Base-by-base conservation (phyloP, 2,329 filamentous ascomycete species). In the Hypoxylon sp. region DNA sequence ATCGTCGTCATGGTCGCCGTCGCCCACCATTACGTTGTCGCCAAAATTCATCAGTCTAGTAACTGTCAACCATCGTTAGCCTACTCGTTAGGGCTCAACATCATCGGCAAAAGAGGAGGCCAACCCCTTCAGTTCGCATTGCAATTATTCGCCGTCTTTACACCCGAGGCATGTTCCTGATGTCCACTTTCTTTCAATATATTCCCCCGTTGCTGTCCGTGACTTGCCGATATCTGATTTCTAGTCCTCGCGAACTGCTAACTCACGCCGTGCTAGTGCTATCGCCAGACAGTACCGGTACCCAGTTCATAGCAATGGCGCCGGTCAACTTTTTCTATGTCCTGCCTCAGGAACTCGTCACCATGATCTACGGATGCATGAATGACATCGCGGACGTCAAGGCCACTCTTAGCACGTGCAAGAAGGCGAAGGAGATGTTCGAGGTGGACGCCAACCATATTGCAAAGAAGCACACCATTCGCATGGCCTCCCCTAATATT, bases 341-440 rank as follows among this genome's bases (percentile, higher is more conserved):
- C 11, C 1, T 58, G 1, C 44, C 44, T 1, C 2, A 7, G 1
- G 55, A 58, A 15, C 2, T 50, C 8, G 32, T 37, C 7, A 6
- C 27, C 55, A 58, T 19, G 55, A 58, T 58, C 27, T 50, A 50
- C 31, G 21, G 24, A 2, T 19, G 1, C 29, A 50, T 50, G 44
- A 11, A 27, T 3, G 19, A 37, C 19, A 6, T 50, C 11, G 15
- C 3, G 19, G 55, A 58, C 15, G 32, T 58, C 32, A 50, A 58
- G 17, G 55, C 55, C 31, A 29, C 46, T 1, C 29, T 50, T 13
- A 48, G 44, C 55, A 58, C 55, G n/a, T 48, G 55, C 37, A 31
- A 32, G 24, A 27, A 15, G 4, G 55, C 55, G 10, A 50, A 58
- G 15, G 55, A 11, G 2, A 17, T 48, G 21, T 48, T 29, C 55